Evolutionary conservation across 225 moss, liverwort and hornwort genomes (phyloP).

Genomic region (Straminergon stramineum): DNA sequence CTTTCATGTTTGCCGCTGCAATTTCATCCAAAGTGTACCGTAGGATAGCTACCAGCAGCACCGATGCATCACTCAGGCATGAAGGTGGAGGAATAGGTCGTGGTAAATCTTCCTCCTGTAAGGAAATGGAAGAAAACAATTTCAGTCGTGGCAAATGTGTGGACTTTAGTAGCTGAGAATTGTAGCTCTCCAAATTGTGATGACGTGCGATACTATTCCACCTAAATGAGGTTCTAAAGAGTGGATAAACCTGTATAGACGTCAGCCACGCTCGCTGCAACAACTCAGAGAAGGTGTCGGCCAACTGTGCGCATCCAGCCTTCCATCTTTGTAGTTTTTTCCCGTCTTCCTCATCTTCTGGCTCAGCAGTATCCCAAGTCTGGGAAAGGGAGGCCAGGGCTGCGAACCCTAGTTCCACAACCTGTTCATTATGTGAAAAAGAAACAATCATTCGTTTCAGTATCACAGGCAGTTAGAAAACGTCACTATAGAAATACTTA

Average conservation of each 20-base stretch:
- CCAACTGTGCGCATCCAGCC: conserved; percentile 52
- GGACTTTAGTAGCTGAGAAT: not conserved
- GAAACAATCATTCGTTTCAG: not conserved
- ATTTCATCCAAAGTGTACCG: conserved; percentile 56
- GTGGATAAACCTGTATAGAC: conserved; percentile 36
- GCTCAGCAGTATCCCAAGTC: conserved; percentile 87
- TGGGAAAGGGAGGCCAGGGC: conserved; percentile 81
- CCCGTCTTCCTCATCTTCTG: conserved; percentile 68
- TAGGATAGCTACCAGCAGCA: conserved; percentile 64
- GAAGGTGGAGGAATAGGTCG: conserved; percentile 75
- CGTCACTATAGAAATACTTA: not conserved
- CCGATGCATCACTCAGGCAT: conserved; percentile 83
- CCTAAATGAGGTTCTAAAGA: not conserved
- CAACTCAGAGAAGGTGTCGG: conserved; percentile 61
- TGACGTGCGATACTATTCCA: not conserved
- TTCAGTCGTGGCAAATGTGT: not conserved
- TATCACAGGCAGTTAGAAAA: not conserved
- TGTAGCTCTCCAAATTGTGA: not conserved
- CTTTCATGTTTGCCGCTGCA: conserved; percentile 47
- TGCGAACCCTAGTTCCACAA: conserved; percentile 86
- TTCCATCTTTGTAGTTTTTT: conserved; percentile 66
- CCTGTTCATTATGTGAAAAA: conserved; percentile 25
- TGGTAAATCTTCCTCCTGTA: conserved; percentile 56
- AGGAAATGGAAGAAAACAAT: not conserved
- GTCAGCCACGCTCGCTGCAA: conserved; percentile 82